These are phyloP conservation scores for Spatholobus suberectus DNA, from an alignment of 306 rosid species.

Conservation along the genomic window DNA sequence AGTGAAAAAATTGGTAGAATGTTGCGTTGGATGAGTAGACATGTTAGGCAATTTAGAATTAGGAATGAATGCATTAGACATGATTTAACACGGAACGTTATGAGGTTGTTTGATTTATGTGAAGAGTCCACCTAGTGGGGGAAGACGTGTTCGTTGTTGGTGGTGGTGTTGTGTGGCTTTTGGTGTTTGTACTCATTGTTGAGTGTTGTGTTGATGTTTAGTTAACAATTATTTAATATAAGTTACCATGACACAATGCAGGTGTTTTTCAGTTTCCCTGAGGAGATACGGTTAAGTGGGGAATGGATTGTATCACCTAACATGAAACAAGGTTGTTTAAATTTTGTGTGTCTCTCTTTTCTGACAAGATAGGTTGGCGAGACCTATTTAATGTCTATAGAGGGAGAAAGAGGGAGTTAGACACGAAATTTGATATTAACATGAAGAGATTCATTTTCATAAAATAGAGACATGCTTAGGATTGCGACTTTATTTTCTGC, in stretches of 20 bases:
- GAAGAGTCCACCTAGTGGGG: background rate
- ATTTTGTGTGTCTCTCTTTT: background rate
- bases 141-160: background rate
- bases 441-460: background rate
- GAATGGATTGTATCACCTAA: background rate
- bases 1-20: background rate
- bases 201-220: background rate
- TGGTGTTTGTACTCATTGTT: background rate
- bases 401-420: background rate
- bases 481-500: background rate
- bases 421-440: background rate
- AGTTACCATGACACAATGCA: no score
- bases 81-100: background rate
- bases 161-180: background rate
- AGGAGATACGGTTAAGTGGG: background rate
- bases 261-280: background rate
- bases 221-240: background rate
- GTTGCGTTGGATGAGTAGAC: background rate
- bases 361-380: background rate
- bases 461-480: slow-evolving; percentile 3
- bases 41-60: background rate
- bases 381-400: background rate
- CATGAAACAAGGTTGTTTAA: background rate
- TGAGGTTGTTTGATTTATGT: background rate
- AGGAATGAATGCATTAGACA: background rate